Base-by-base conservation (phyloP, 2,329 filamentous ascomycete species). In the Nothophoma quercina region DNA sequence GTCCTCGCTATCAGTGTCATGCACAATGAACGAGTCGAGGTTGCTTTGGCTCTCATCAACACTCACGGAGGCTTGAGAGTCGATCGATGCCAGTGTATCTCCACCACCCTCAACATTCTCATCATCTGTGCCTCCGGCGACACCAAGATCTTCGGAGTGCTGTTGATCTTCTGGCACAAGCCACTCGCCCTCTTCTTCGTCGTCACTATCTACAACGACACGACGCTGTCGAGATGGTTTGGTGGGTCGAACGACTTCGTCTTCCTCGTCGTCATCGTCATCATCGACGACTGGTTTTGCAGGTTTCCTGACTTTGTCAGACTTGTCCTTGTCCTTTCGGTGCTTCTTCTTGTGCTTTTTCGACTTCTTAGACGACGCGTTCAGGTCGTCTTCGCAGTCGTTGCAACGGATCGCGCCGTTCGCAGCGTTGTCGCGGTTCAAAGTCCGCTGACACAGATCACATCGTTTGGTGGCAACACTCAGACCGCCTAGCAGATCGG, bases 41-140 rank as follows among this genome's bases (percentile, higher is more conserved):
- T 67, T 62, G 18, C 60, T 81, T 18, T 55, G 56, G 23, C 60
- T 81, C 23, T 74, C 74, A 38, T 80, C 79, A 21, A 83, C 85
- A 7, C 82, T 83, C 3, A 83, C 81, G 30, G 87, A 89, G 63
- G 82, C 83, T 5, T 85, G 80, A 19, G 88, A 90, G 65, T 95
- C 89, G 23, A 89, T 85, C 0, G 88, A 86, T 29, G 83, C 83
- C 41, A 96, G 80, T 71, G 85, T 91, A 50, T 96, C 90, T 18
- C 91, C 93, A 3, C 88, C 91, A 2, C 91, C 91, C 69, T 96
- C 93, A 2, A 89, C 90, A 68, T 96, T 85, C 72, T 96, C 91
- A 58, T 96, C 91, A 44, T 91, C 89, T n/a, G 85, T 84, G 4
- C 90, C 91, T n/a, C 91, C 91, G 35, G 90, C 89, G 69, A 87